Conservation (phyloP, 805 yeast species). For the Myxozyma neotropica region DNA sequence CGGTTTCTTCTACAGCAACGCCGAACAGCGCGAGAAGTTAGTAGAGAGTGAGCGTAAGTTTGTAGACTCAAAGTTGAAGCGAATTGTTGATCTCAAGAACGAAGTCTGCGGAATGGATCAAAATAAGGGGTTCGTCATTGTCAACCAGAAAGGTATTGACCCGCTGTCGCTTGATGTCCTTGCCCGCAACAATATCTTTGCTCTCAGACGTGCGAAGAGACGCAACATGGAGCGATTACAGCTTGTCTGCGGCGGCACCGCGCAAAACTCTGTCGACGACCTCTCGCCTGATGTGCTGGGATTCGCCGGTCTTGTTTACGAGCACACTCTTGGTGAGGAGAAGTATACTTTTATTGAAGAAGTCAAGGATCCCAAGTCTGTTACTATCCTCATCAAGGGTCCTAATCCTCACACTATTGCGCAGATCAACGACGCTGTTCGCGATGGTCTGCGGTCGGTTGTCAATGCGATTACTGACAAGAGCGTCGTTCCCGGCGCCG, state of each 20-base stretch:
- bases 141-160: slow-evolving; percentile 98
- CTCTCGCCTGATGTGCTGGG: slow-evolving; percentile 79
- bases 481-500: slow-evolving; percentile 92
- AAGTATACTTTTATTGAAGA: slow-evolving; percentile 96
- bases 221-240: slow-evolving; percentile 99
- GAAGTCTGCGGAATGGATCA: slow-evolving; percentile 80
- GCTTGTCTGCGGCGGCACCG: slow-evolving; percentile 94
- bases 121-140: slow-evolving; percentile 81
- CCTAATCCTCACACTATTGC: slow-evolving; percentile 85
- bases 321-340: slow-evolving; percentile 94
- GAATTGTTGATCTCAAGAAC: slow-evolving; percentile 90
- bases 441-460: slow-evolving; percentile 96
- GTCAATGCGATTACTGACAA: slow-evolving; percentile 86
- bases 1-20: slow-evolving; percentile 89
- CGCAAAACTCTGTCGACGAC: slow-evolving; percentile 96
- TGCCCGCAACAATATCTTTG: slow-evolving; percentile 90
- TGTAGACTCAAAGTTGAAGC: slow-evolving; percentile 88
- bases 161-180: slow-evolving; percentile 95
- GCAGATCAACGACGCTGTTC: slow-evolving; percentile 94
- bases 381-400: slow-evolving; percentile 85
- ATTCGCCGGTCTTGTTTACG: slow-evolving; percentile 85
- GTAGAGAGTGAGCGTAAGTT: slow-evolving; percentile 92
- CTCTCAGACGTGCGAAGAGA: slow-evolving; percentile 96
- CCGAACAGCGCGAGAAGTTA: slow-evolving; percentile 93
- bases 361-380: slow-evolving; percentile 80